Conservation (phyloP, 352 stramenopile species). For the Phytophthora pluvialis region DNA sequence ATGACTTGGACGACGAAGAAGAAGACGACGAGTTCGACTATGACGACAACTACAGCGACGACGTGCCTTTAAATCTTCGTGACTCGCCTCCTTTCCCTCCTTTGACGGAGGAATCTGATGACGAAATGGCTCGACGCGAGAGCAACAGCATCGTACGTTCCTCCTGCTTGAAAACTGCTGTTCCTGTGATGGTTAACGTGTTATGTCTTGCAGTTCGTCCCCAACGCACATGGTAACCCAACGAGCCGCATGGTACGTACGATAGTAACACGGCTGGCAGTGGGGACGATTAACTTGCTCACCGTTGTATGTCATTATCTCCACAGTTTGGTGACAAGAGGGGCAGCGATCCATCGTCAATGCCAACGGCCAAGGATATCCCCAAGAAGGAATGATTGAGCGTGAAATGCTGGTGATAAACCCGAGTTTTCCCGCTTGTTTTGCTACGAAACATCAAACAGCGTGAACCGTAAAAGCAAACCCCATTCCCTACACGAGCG, state of each 20-base stretch:
- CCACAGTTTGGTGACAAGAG: conserved; percentile 24
- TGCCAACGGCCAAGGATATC: conserved; percentile 1
- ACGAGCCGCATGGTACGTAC: conserved; percentile 19
- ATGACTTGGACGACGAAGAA: conserved; percentile 55
- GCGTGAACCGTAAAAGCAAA: too few species aligned
- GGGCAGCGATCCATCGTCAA: conserved; percentile 15
- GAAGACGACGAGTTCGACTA: conserved; percentile 59
- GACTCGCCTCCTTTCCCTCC: conserved; percentile 30
- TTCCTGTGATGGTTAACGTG: conserved; percentile 4
- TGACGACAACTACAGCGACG: conserved; percentile 33
- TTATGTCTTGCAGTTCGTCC: conserved; percentile 28
- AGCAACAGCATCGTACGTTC: conserved; percentile 56
- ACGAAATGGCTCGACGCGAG: conserved; percentile 66
- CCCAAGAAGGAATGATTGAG: conserved; percentile 4
- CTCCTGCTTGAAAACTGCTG: background rate
- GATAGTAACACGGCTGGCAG: background rate
- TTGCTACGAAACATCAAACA: too few species aligned
- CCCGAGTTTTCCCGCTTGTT: too few species aligned
- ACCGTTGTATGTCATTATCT: background rate
- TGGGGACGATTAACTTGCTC: background rate
- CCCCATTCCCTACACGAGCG: too few species aligned
- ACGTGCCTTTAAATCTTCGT: conserved; percentile 18
- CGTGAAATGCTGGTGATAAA: background rate
- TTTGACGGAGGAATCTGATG: conserved; percentile 65
- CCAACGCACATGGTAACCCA: conserved; percentile 1